Percentiles rank a stretch among this genome's conserved stretches.
Conservation (phyloP, 2,329 filamentous ascomycete genomes). For the Penicillium fuscoglaucum region DNA sequence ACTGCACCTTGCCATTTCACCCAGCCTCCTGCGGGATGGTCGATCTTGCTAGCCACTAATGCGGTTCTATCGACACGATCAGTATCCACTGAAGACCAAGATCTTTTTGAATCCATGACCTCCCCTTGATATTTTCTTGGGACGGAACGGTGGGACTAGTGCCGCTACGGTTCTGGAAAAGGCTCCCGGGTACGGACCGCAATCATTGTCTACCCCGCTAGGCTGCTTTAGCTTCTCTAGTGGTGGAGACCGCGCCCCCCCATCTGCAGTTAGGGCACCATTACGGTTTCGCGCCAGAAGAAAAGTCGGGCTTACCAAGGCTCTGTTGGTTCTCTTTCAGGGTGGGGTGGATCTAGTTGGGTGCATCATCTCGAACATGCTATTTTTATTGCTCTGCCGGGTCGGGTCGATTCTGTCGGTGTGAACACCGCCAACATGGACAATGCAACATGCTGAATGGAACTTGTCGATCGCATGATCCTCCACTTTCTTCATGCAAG, state of each 20-base stretch:
- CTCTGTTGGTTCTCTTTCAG: not conserved
- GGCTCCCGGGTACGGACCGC: conserved; percentile 25
- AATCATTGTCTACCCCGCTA: conserved; percentile 16
- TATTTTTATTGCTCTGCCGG: conserved; percentile 14
- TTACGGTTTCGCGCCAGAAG: conserved; percentile 5
- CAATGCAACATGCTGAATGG: conserved; percentile 26
- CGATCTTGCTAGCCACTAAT: conserved; percentile 27
- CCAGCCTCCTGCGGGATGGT: conserved; percentile 34
- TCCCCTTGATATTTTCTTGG: not conserved
- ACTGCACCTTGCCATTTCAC: conserved; percentile 26
- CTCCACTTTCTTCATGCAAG: conserved; percentile 27
- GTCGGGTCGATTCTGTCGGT: conserved; percentile 27
- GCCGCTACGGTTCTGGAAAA: conserved; percentile 23
- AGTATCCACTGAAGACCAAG: conserved; percentile 14
- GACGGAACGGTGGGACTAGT: not conserved
- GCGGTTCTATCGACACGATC: conserved; percentile 20
- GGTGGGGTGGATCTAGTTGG: conserved; percentile 6
- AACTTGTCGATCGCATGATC: conserved; percentile 33
- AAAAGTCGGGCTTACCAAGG: not conserved
- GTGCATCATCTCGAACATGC: conserved; percentile 11
- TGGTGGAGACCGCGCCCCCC: conserved; percentile 1
- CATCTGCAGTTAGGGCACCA: conserved; percentile 16
- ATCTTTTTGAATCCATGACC: conserved; percentile 18
- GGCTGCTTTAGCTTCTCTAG: conserved; percentile 17
- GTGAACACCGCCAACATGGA: conserved; percentile 25